phyloP scores from a whole-genome alignment of 371 early-diverging fungal genomes.

The Antonospora locustae region DNA sequence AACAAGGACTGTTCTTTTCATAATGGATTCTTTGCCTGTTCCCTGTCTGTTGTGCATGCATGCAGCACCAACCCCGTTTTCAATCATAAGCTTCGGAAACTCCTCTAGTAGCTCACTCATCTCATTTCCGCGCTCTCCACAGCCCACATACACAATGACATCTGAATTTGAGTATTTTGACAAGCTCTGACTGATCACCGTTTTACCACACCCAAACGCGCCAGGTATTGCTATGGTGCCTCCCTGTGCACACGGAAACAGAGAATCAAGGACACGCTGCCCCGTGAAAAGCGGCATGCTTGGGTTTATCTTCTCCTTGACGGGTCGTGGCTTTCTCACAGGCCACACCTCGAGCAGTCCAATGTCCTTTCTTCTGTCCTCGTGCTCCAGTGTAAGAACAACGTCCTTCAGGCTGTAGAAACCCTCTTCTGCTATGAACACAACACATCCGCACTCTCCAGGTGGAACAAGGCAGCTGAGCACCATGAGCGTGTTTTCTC shows the following conservation, averaged over 20 bases:
- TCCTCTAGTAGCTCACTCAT: conserved; percentile 99
- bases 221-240: conserved; percentile 99
- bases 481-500: conserved; percentile 81
- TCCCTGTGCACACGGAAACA: conserved; percentile 99
- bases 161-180: conserved; percentile 99
- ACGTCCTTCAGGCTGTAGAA: conserved; percentile 76
- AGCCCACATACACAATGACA: conserved; percentile 96
- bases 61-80: not conserved
- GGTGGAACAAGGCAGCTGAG: conserved; percentile 82
- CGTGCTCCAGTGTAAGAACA: conserved; percentile 79
- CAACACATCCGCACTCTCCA: conserved; percentile 75
- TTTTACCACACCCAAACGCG: conserved; percentile 99
- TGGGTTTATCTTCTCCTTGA: conserved; percentile 81
- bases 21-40: conserved; percentile 85
- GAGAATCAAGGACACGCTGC: conserved; percentile 91
- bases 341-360: conserved; percentile 97
- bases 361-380: conserved; percentile 67
- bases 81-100: conserved; percentile 64
- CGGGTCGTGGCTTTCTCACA: conserved; percentile 90
- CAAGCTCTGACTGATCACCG: conserved; percentile 96
- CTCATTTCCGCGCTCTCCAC: conserved; percentile 98
- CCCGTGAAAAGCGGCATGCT: conserved; percentile 92
- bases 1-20: conserved; percentile 97
- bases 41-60: conserved; percentile 69
- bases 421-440: conserved; percentile 80